A percentile compares a stretch with the other conserved stretches of the same genome.
These are phyloP conservation scores for Neophaeococcomyces mojaviensis DNA, from an alignment of 2,329 filamentous ascomycete species.

Conservation along the genomic window DNA sequence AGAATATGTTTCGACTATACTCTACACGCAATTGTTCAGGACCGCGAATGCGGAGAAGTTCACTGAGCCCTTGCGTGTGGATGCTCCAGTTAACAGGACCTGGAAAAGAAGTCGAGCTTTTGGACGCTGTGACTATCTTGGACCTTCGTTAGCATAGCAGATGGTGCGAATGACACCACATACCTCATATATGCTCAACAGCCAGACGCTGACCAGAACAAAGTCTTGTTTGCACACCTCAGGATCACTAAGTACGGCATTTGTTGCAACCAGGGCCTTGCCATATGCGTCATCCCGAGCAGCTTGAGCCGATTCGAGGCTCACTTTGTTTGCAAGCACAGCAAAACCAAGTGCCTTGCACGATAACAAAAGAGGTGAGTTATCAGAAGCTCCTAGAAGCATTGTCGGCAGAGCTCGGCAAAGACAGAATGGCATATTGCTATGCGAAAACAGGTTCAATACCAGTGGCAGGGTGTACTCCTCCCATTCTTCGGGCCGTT, in stretches of 20 bases:
- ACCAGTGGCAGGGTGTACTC: conserved; percentile 7
- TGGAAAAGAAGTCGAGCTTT: background rate
- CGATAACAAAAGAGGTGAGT: conserved; percentile 11
- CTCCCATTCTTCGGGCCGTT: conserved; percentile 11
- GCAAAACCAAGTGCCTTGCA: conserved; percentile 15
- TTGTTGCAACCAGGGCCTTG: conserved; percentile 12
- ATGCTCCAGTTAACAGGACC: conserved; percentile 13
- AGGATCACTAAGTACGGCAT: conserved; percentile 13
- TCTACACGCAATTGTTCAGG: conserved; percentile 7
- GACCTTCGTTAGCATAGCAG: background rate
- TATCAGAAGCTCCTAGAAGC: conserved; percentile 4
- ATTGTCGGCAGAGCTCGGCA: conserved; percentile 13
- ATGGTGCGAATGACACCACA: background rate
- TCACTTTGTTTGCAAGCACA: conserved; percentile 8
- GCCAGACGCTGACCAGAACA: conserved; percentile 14
- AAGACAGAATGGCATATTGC: background rate
- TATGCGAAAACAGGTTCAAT: conserved; percentile 9
- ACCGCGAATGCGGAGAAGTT: conserved; percentile 13
- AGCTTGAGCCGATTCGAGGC: conserved; percentile 8
- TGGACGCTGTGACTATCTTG: conserved; percentile 13
- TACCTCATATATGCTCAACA: conserved; percentile 20
- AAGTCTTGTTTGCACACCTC: conserved; percentile 11
- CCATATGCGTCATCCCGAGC: conserved; percentile 13
- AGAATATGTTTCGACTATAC: conserved; percentile 13
- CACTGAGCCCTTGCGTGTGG: conserved; percentile 15